Evolutionary conservation across 1,284 basidiomycete species (phyloP), one percentile per base, ranked within the genome.

Genomic region (Sporisorium graminicola): DNA sequence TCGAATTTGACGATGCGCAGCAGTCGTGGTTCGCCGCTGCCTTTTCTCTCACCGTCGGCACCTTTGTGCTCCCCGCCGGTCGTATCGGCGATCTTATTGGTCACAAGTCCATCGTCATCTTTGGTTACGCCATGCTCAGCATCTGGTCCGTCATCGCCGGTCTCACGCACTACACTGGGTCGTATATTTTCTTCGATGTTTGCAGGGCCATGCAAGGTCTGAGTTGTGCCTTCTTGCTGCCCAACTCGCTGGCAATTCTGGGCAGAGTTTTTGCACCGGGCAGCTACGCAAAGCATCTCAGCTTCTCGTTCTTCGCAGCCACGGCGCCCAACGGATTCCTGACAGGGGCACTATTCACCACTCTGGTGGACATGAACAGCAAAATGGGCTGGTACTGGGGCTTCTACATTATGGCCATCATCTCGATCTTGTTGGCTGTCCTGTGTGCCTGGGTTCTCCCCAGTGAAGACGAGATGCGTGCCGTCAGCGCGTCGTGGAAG

Each of bases 271-370:
- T 74, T 35, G 71, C 68, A 2, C 66, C 65, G 0, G 77, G 75
- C 12, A 66, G 63, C 10, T 62, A 53, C 9, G 66, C 65, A 6
- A 80, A 77, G 46, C 66, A 73, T 40, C 56, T 81, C 43, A 64
- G 60, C 47, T 81, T 82, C 42, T 58, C 60, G 26, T 60, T 76
- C 44, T 79, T 77, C 31, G 79, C 72, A 1, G 79, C 78, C 7
- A 77, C 73, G 3, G 79, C 78, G 4, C 80, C 80, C 8, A 73
- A 75, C 55, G 79, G 80, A 4, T 80, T 79, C 50, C n/a, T 82
- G 29, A 54, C 81, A 13, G 77, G 77, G 7, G 77, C 76, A 10
- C 33, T 74, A 2, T 76, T 82, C 33, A 60, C 66, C 18, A 66
- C 67, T 0, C 57, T 80, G 40, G 44, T 79, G 40, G 55, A 58